These are phyloP conservation scores for Kappamyces sp. DNA, from an alignment of 192 early-diverging fungal genomes.

Conservation along the genomic window DNA sequence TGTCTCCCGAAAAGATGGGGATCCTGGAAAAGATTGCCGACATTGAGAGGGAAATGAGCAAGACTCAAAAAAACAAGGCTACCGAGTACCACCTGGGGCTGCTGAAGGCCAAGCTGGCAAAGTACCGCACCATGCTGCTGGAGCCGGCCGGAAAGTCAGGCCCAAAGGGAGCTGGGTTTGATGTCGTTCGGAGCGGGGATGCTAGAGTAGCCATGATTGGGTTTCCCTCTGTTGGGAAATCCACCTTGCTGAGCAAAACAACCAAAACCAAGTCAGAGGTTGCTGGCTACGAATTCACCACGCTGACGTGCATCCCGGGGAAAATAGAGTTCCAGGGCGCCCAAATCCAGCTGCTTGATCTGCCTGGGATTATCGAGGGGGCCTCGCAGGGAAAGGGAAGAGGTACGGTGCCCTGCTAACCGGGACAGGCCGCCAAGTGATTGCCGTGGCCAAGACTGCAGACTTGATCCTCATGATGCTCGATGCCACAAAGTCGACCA, in stretches of 20 bases:
- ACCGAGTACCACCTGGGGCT: constrained; percentile 97
- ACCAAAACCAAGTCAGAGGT: constrained; percentile 89
- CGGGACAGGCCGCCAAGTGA: constrained; percentile 66
- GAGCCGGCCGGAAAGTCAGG: constrained; percentile 41
- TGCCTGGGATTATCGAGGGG: constrained; percentile 98
- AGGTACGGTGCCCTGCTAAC: constrained; percentile 33
- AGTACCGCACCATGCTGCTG: constrained; percentile 44
- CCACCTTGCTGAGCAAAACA: constrained; percentile 85
- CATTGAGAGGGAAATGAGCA: constrained; percentile 81
- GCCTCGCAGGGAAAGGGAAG: constrained; percentile 96
- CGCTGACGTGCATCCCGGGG: constrained; percentile 90
- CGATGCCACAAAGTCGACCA: constrained; percentile 85
- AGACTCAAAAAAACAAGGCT: constrained; percentile 98
- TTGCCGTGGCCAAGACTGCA: constrained; percentile 93
- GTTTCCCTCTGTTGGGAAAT: constrained; percentile 99
- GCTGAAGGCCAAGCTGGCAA: constrained; percentile 89
- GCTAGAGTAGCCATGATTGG: constrained; percentile 92
- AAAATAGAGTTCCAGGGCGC: constrained; percentile 95
- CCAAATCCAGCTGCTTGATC: constrained; percentile 93
- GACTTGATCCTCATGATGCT: constrained; percentile 97
- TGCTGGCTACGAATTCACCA: constrained; percentile 92
- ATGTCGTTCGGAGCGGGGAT: constrained; percentile 96
- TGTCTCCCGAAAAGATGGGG: not conserved
- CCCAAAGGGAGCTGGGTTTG: constrained; percentile 77
- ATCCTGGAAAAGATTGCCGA: constrained; percentile 74